Base-by-base conservation (phyloP, 1,284 basidiomycete genomes). In the Singerocomus inundabilis region DNA sequence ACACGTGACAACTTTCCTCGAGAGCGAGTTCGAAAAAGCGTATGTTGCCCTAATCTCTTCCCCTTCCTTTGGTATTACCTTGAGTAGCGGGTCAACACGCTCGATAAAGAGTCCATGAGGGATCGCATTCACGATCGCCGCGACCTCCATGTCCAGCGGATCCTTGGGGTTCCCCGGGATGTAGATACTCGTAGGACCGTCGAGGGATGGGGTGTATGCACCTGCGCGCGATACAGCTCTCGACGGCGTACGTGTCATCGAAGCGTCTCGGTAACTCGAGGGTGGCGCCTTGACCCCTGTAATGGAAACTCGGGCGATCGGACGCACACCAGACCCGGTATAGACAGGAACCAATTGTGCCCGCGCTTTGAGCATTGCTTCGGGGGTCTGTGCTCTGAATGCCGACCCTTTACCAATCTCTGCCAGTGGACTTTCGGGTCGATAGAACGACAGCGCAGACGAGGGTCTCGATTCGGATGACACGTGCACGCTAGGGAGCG, bases 21-120 rank as follows among this genome's bases (percentile, higher is more conserved):
- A 79, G 55, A 88, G 67, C 50, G 80, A 66, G 58, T 81, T 91
- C 49, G 87, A 80, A 63, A 95, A 85, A 41, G 84, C 79, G 70
- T 95, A 95, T 62, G 88, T 82, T 9, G 91, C 90, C 59, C 82
- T 81, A 56, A 91, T 75, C 68, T 93, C 88, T 64, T 91, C 87
- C 41, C 85, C 83, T 44, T 84, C 82, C 57, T 81, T 84, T 40
- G 82, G 88, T 31, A 74, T 68, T 55, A 65, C 77, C 67, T 75
- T 79, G 55, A 93, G 64, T 8, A 84, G 87, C 18, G 88, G 82
- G 61, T 94, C 92, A 10, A 93, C 73, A 3, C 93, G 83, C 60
- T 89, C 85, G 47, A 94, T 76, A 15, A 85, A 66, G 46, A 95
- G 73, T 13, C 84, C 82, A 59, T 91, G 89, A 16, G 82, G 74